Base-by-base conservation (phyloP, 2,329 filamentous ascomycete genomes). In the Byssothecium circinans region DNA sequence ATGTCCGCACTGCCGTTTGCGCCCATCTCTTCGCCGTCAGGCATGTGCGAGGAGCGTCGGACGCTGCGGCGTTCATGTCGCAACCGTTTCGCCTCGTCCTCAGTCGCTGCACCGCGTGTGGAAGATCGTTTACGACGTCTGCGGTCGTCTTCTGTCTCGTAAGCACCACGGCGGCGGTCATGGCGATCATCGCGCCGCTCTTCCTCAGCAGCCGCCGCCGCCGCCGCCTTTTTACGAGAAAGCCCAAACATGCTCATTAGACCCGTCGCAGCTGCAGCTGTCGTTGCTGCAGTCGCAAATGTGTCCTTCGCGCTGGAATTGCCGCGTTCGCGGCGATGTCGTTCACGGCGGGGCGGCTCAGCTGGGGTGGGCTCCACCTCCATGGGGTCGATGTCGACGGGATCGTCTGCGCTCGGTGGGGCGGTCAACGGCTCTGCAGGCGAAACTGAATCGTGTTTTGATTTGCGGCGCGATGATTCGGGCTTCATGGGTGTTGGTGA, bases 261-360 rank as follows among this genome's bases (percentile, higher is more conserved):
- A 18, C 81, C 79, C 46, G 75, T 72, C 45, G 78, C 78, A 43
- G 82, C 70, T 14, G 62, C 64, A 46, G 63, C 65, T 46, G 59
- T 62, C 25, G 60, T 58, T 22, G 62, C 61, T 27, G 67, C 64
- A 32, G 60, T 56, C 38, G 59, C 62, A 49, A 66, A 52, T 15
- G 63, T 61, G 62, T 84, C 87, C 65, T 82, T 85, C 2, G 83
- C 77, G 44, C 74, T 80, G 3, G 85, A 86, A 55, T 79, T 82
- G 30, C 83, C 81, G 83, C 38, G 84, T 60, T 29, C 79, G 70
- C 43, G 79, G 74, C 54, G 64, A 39, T 57, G 53, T 44, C 54
- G 62, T 46, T 65, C 61, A 45, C 80, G 77, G 52, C 72, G 72
- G 41, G 75, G 74, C 41, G 74, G 70, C 56, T 81, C 77, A 41